Evolutionary conservation across 805 yeast genomes (phyloP).

Genomic region (Maudiozyma serrabonitensis): DNA sequence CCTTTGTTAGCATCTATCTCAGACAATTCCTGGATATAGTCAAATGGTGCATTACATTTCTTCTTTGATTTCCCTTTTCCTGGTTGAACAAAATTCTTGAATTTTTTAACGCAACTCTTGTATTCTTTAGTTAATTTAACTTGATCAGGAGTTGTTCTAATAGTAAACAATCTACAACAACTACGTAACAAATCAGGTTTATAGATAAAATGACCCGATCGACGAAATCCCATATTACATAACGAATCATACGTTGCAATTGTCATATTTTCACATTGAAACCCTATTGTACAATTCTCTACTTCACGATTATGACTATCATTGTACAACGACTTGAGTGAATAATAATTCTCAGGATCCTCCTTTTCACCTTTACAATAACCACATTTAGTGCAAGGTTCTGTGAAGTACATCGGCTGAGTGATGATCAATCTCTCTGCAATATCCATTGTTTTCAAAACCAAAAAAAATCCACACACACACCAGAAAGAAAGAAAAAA

Average conservation of each 20-base stretch:
- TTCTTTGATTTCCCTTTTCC: neutral
- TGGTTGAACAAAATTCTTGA: slow-evolving; percentile 21
- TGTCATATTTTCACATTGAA: slow-evolving; percentile 37
- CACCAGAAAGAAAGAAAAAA: too few relatives aligned
- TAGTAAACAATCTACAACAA: slow-evolving; percentile 75
- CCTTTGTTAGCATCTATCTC: slow-evolving; percentile 29
- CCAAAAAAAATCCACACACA: too few relatives aligned
- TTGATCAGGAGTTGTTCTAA: slow-evolving; percentile 44
- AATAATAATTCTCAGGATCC: slow-evolving; percentile 30
- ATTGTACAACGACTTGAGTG: slow-evolving; percentile 31
- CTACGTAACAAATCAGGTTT: slow-evolving; percentile 58
- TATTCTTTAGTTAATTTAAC: slow-evolving; percentile 55
- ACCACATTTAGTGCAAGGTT: slow-evolving; percentile 46
- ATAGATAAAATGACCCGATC: slow-evolving; percentile 65
- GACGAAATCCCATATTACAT: slow-evolving; percentile 65
- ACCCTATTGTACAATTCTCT: slow-evolving; percentile 29
- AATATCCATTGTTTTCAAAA: slow-evolving; percentile 6
- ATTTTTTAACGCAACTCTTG: slow-evolving; percentile 53
- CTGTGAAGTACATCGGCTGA: slow-evolving; percentile 36
- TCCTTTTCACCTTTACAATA: slow-evolving; percentile 53
- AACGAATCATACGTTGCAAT: slow-evolving; percentile 49
- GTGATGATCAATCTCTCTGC: slow-evolving; percentile 31
- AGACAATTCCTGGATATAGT: slow-evolving; percentile 29
- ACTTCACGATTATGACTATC: slow-evolving; percentile 7
- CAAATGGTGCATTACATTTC: slow-evolving; percentile 11